These are phyloP conservation scores for Nakaseomyces nivariensis DNA, from an alignment of 1,139 yeast genomes.

Conservation along the genomic window DNA sequence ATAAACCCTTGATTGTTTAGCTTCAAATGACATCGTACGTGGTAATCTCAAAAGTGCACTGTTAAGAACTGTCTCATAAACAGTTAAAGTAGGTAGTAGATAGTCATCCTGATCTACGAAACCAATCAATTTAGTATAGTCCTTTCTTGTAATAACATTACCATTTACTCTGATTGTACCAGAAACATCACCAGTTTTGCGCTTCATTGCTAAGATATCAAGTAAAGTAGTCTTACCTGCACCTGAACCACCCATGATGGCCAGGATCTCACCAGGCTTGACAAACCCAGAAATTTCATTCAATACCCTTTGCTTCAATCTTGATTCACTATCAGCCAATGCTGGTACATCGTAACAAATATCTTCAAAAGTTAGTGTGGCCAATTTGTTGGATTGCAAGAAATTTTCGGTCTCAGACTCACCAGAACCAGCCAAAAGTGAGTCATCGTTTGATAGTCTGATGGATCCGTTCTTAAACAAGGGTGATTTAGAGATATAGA, in stretches of 20 bases:
- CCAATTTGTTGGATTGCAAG: conserved; percentile 53
- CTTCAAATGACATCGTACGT: conserved; percentile 55
- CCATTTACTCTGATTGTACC: conserved; percentile 78
- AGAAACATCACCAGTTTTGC: conserved; percentile 57
- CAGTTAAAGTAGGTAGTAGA: conserved; percentile 84
- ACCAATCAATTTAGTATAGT: conserved; percentile 65
- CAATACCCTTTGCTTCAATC: conserved; percentile 44
- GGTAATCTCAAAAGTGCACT: conserved; percentile 87
- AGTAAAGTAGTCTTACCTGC: conserved; percentile 93
- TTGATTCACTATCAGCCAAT: conserved; percentile 10
- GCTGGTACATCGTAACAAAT: conserved; percentile 48
- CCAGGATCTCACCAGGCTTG: conserved; percentile 79
- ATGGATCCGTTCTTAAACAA: conserved; percentile 36
- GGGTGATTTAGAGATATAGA: conserved; percentile 55
- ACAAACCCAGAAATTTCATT: conserved; percentile 62
- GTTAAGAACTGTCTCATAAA: conserved; percentile 86
- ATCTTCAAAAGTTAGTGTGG: conserved; percentile 65
- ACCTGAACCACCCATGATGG: conserved; percentile 98
- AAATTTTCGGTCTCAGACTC: conserved; percentile 37
- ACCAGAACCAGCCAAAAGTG: background rate
- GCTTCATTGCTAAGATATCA: conserved; percentile 82
- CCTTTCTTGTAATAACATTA: conserved; percentile 30
- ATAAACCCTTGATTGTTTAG: conserved; percentile 69
- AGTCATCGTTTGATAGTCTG: conserved; percentile 29
- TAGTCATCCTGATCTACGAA: conserved; percentile 97